Percentiles rank a stretch among this genome's conserved stretches.
phyloP scores from a whole-genome alignment of 495 filamentous ascomycete genomes.

The Clavariopsis aquatica region DNA sequence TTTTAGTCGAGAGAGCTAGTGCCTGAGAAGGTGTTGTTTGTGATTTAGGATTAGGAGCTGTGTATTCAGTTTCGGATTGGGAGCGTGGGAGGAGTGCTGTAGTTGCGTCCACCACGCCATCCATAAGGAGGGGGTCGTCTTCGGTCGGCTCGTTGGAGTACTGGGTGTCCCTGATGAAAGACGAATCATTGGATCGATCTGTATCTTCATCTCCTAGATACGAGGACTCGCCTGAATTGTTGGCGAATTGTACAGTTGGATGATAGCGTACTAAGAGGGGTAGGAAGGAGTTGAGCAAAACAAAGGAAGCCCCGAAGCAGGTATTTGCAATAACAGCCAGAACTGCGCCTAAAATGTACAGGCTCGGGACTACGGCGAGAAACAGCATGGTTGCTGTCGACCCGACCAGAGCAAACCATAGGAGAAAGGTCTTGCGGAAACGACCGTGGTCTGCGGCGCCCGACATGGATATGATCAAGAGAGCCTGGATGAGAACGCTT shows the following conservation, averaged over 20 bases:
- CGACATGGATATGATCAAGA: conserved; percentile 92
- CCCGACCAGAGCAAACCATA: conserved; percentile 80
- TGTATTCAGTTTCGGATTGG: conserved; percentile 21
- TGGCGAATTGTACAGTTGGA: conserved; percentile 39
- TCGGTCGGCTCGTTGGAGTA: conserved; percentile 28
- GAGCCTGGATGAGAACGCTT: conserved; percentile 82
- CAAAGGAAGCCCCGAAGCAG: conserved; percentile 56
- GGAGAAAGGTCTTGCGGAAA: conserved; percentile 82
- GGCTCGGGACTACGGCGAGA: conserved; percentile 67
- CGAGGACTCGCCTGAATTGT: conserved; percentile 21
- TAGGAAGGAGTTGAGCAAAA: conserved; percentile 51
- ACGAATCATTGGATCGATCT: conserved; percentile 14
- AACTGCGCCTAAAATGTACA: conserved; percentile 78
- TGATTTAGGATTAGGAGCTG: conserved; percentile 31
- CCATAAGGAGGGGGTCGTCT: conserved; percentile 25
- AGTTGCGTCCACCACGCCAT: conserved; percentile 37
- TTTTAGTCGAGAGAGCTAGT: conserved; percentile 47
- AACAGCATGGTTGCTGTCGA: conserved; percentile 86
- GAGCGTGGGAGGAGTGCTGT: conserved; percentile 39
- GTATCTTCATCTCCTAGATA: conserved; percentile 24
- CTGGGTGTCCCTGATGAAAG: conserved; percentile 16
- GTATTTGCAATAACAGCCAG: conserved; percentile 89
- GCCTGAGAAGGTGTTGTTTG: conserved; percentile 36
- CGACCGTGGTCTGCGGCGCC: conserved; percentile 94
- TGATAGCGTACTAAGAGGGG: conserved; percentile 50